These are phyloP conservation scores for Pezicula neosporulosa DNA, from an alignment of 2,329 filamentous ascomycete genomes.

Conservation along the genomic window DNA sequence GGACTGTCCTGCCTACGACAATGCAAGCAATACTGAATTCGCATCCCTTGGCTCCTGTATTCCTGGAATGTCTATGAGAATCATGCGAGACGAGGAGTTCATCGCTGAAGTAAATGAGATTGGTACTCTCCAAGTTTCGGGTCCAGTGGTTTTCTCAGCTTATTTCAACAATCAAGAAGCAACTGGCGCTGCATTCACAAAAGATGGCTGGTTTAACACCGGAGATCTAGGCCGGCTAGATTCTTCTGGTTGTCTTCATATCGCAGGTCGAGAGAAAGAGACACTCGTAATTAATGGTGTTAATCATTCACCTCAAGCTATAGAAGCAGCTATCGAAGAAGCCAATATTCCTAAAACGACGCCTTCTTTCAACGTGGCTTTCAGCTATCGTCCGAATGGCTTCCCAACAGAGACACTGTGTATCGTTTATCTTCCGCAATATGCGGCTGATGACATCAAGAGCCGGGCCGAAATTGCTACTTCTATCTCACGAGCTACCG, in stretches of 20 bases:
- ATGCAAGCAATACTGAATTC: conserved; percentile 23
- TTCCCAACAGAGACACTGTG: conserved; percentile 35
- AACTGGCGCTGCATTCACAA: conserved; percentile 52
- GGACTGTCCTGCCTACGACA: conserved; percentile 37
- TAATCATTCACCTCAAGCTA: conserved; percentile 34
- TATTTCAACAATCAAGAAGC: conserved; percentile 41
- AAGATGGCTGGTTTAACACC: conserved; percentile 41
- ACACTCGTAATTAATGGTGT: conserved; percentile 44
- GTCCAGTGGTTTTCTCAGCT: conserved; percentile 56
- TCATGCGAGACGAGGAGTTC: conserved; percentile 19
- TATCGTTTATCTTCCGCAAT: conserved; percentile 35
- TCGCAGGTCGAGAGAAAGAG: conserved; percentile 39
- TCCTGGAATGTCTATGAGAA: conserved; percentile 35
- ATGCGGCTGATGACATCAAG: conserved; percentile 18
- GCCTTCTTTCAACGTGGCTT: conserved; percentile 34
- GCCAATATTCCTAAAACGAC: conserved; percentile 21
- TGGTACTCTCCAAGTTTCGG: conserved; percentile 27
- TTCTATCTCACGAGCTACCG: conserved; percentile 18
- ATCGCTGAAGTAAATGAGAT: conserved; percentile 27
- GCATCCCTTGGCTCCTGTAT: conserved; percentile 37
- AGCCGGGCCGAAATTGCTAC: conserved; percentile 19
- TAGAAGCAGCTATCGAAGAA: conserved; percentile 37
- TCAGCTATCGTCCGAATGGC: conserved; percentile 29
- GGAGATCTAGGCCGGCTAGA: conserved; percentile 36
- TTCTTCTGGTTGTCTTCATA: conserved; percentile 27